A percentile compares a stretch with the other conserved stretches of the same genome.
Conservation (phyloP, 75 land plant species). For the Gnetum montanum region DNA sequence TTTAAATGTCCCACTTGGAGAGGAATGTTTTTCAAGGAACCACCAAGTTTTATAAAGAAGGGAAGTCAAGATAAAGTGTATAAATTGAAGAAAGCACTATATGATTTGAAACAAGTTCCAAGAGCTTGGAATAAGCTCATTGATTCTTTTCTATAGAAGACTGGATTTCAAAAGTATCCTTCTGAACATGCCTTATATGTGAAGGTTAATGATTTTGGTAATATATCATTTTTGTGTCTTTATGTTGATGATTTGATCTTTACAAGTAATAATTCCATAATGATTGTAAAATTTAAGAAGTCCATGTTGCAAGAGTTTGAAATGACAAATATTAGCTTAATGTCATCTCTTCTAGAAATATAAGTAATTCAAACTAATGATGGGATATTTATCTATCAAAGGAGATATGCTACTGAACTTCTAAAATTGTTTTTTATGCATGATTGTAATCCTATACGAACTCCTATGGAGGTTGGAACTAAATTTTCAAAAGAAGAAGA, state of each 20-base stretch:
- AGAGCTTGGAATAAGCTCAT: not conserved
- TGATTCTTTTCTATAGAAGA: not conserved
- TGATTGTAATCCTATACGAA: not conserved
- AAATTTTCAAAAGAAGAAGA: constrained; percentile 3
- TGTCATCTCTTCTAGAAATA: constrained; percentile 1
- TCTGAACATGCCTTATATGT: not conserved
- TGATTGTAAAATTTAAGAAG: constrained; percentile 4
- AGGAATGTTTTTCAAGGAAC: not conserved
- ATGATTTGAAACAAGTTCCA: not conserved
- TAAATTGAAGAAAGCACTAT: not conserved
- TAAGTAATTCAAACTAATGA: not conserved
- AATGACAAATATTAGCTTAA: constrained; percentile 1
- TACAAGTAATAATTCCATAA: constrained; percentile 1
- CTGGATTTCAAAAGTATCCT: not conserved
- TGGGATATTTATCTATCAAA: constrained; percentile 5
- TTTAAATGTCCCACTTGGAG: not conserved
- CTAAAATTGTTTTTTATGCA: not conserved
- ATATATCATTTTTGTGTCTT: not conserved
- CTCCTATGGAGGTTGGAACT: not conserved
- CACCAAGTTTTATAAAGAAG: not conserved
- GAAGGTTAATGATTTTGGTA: not conserved
- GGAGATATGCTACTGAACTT: not conserved
- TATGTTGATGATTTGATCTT: constrained; percentile 12
- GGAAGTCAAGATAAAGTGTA: not conserved
- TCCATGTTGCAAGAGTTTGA: constrained; percentile 7